These are phyloP conservation scores for Neurospora sp. DNA, from an alignment of 495 filamentous ascomycete species.

Conservation along the genomic window DNA sequence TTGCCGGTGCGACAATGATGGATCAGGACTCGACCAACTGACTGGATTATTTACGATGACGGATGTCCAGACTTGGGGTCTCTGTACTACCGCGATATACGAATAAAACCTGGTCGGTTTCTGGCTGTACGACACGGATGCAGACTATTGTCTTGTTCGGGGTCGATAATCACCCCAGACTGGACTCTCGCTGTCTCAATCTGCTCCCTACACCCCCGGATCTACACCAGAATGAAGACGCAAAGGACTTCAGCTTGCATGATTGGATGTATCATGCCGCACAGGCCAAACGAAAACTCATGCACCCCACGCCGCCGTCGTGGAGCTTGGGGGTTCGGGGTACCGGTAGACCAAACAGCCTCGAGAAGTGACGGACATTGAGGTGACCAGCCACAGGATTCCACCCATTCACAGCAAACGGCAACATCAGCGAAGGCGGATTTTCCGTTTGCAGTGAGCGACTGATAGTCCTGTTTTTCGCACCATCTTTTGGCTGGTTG, in stretches of 20 bases:
- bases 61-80: not conserved
- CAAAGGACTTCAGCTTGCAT: not conserved
- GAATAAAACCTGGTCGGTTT: not conserved
- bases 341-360: not conserved
- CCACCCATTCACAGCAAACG: not conserved
- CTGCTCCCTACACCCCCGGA: not conserved
- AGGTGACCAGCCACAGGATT: not conserved
- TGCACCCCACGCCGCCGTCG: not conserved
- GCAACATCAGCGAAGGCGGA: not conserved
- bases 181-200: not conserved
- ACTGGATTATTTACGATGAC: not conserved
- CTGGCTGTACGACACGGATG: not conserved
- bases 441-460: not conserved
- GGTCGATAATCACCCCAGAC: not conserved
- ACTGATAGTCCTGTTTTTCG: not conserved
- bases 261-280: not conserved
- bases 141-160: not conserved
- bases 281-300: not conserved
- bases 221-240: not conserved
- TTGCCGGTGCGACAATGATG: not conserved
- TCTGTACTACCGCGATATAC: not conserved
- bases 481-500: not conserved
- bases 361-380: not conserved
- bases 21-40: not conserved
- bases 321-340: not conserved